A percentile compares a stretch with the other conserved stretches of the same genome.
These are phyloP conservation scores for Ophiocordyceps camponoti-saundersi DNA, from an alignment of 2,329 filamentous ascomycete genomes.

Conservation along the genomic window DNA sequence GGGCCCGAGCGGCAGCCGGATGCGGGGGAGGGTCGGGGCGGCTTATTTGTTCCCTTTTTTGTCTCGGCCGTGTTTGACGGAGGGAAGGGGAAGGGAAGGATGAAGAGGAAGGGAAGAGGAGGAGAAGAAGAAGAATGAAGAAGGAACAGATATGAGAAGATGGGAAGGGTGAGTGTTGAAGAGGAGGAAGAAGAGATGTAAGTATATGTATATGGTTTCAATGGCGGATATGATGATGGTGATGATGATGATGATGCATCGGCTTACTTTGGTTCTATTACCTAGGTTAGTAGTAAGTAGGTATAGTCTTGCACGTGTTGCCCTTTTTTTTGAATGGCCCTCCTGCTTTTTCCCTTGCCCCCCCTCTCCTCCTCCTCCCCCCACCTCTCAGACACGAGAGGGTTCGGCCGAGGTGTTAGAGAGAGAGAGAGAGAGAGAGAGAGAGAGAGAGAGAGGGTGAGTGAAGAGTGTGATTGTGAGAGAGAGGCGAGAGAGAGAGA, in stretches of 20 bases:
- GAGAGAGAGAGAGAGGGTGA: too few relatives aligned
- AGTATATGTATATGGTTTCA: neutral
- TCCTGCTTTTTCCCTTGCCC: neutral
- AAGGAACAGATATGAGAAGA: too few relatives aligned
- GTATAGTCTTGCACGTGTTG: neutral
- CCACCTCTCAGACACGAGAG: neutral
- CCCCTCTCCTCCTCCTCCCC: neutral
- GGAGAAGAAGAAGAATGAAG: neutral
- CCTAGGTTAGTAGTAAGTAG: too few relatives aligned
- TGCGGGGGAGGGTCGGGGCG: neutral
- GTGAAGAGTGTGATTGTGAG: too few relatives aligned
- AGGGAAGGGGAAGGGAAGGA: neutral
- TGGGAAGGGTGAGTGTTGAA: too few relatives aligned
- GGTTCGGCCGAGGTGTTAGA: slow-evolving; percentile 1
- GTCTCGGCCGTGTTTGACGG: neutral
- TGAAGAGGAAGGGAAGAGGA: neutral
- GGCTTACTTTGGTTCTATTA: too few relatives aligned
- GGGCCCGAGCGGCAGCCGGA: neutral
- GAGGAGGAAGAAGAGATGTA: neutral
- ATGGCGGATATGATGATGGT: neutral
- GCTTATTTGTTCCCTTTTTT: neutral
- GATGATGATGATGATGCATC: too few relatives aligned
- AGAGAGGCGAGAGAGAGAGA: too few relatives aligned
- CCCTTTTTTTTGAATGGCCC: neutral
- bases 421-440: neutral